Conservation (phyloP, 2,329 filamentous ascomycete species). For the Colletotrichum viniferum region DNA sequence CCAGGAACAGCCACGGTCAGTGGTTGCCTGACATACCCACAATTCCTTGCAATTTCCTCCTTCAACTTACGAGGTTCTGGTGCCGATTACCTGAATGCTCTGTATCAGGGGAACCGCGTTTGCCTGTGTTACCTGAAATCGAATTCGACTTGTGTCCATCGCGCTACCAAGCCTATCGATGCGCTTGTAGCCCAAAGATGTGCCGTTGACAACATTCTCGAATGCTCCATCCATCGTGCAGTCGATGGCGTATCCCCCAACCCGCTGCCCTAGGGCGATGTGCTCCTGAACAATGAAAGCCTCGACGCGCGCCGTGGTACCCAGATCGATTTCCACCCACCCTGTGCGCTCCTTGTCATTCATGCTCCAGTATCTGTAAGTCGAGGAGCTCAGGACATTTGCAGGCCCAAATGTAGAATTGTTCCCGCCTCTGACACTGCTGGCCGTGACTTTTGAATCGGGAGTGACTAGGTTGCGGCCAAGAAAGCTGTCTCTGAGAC, state of each 20-base stretch:
- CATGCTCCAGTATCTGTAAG: background rate
- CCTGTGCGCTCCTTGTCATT: background rate
- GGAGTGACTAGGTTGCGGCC: background rate
- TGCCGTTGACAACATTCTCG: background rate
- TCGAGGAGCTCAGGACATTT: background rate
- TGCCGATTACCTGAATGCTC: rapidly evolving
- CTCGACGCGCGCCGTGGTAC: background rate
- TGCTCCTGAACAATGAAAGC: background rate
- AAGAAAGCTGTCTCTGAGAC: background rate
- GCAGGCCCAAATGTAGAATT: background rate
- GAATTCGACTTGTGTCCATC: background rate
- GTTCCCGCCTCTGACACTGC: background rate
- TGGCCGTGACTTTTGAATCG: background rate
- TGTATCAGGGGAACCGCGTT: background rate
- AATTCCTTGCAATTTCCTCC: too few relatives aligned
- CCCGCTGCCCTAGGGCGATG: rapidly evolving
- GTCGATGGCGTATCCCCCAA: background rate
- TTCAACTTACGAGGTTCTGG: too few relatives aligned
- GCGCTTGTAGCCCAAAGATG: background rate
- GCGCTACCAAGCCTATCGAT: background rate
- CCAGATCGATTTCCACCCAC: background rate
- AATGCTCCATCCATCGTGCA: background rate
- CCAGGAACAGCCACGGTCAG: too few relatives aligned
- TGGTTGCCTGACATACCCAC: too few relatives aligned
- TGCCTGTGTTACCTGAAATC: background rate